Conservation (phyloP, 2,329 filamentous ascomycete genomes). For the Aspergillus udagawae region DNA sequence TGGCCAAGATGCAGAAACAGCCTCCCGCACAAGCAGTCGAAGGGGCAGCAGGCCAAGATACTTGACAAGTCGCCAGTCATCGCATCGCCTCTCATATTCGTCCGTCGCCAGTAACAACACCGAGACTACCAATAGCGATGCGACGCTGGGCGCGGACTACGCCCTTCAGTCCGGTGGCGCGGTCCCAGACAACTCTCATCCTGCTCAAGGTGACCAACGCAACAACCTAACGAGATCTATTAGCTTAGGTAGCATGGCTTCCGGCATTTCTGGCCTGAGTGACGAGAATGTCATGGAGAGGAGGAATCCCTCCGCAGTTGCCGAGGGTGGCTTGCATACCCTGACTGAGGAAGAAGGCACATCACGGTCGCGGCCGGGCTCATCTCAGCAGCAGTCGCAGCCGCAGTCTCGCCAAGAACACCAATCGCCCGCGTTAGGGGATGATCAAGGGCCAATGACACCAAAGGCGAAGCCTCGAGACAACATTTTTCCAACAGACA, state of each 20-base stretch:
- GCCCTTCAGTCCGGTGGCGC: constrained; percentile 79
- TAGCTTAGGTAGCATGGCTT: constrained; percentile 86
- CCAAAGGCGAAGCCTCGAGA: constrained; percentile 60
- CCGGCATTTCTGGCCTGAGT: constrained; percentile 59
- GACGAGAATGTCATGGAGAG: constrained; percentile 45
- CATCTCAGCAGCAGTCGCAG: constrained; percentile 29
- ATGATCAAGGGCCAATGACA: constrained; percentile 58
- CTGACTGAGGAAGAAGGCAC: constrained; percentile 57
- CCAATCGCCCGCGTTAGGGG: constrained; percentile 32
- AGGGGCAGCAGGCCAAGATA: constrained; percentile 51
- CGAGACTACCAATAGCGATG: constrained; percentile 65
- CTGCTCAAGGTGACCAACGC: constrained; percentile 24
- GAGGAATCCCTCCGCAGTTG: constrained; percentile 36
- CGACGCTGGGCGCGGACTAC: constrained; percentile 72
- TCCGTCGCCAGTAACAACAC: constrained; percentile 53
- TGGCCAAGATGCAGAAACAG: constrained; percentile 19
- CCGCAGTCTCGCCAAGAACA: constrained; percentile 19
- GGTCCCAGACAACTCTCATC: constrained; percentile 45
- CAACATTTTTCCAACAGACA: constrained; percentile 71
- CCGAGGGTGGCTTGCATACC: constrained; percentile 50
- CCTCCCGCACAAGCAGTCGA: constrained; percentile 22
- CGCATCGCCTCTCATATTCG: constrained; percentile 57
- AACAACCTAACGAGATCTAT: constrained; percentile 65
- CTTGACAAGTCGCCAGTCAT: constrained; percentile 52
- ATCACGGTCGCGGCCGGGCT: constrained; percentile 34